Conservation (phyloP, 2,329 filamentous ascomycete species). For the Hirsutella thompsonii region DNA sequence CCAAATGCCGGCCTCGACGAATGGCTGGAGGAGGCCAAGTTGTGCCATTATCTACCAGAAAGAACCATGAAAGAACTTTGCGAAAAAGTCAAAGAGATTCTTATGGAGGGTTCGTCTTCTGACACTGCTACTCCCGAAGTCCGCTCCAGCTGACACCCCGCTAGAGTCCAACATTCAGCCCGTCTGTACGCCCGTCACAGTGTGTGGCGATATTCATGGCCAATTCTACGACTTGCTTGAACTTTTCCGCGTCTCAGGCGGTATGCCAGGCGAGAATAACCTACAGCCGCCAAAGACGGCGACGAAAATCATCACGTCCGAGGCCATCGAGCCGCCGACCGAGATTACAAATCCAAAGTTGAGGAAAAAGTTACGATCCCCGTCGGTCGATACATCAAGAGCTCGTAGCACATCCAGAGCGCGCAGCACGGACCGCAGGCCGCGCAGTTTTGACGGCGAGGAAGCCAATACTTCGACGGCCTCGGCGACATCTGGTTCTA, state of each 20-base stretch:
- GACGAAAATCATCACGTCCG: constrained; percentile 70
- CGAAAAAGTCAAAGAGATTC: constrained; percentile 95
- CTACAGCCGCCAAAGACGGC: constrained; percentile 55
- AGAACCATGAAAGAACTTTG: constrained; percentile 97
- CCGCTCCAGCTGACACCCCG: neutral
- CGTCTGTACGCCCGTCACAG: constrained; percentile 90
- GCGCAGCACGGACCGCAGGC: constrained; percentile 15
- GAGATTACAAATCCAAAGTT: constrained; percentile 81
- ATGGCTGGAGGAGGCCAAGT: constrained; percentile 93
- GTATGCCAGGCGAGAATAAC: constrained; percentile 79
- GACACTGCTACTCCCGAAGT: no score
- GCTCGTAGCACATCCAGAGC: no score
- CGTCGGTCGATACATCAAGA: constrained; percentile 8
- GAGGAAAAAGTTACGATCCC: constrained; percentile 63
- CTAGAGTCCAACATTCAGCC: constrained; percentile 96
- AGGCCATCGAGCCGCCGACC: constrained; percentile 82
- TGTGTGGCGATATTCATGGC: constrained; percentile 96
- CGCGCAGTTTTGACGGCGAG: constrained; percentile 39
- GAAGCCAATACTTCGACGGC: constrained; percentile 21
- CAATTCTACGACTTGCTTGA: constrained; percentile 98
- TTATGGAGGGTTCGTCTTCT: constrained; percentile 71
- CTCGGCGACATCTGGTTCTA: constrained; percentile 11
- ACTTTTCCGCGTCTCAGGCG: constrained; percentile 89
- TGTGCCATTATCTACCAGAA: constrained; percentile 94
- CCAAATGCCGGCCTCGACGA: constrained; percentile 82